Percentiles rank a stretch among this genome's conserved stretches.
Conservation (phyloP, 2,329 filamentous ascomycete genomes). For the Rutstroemia sp. region DNA sequence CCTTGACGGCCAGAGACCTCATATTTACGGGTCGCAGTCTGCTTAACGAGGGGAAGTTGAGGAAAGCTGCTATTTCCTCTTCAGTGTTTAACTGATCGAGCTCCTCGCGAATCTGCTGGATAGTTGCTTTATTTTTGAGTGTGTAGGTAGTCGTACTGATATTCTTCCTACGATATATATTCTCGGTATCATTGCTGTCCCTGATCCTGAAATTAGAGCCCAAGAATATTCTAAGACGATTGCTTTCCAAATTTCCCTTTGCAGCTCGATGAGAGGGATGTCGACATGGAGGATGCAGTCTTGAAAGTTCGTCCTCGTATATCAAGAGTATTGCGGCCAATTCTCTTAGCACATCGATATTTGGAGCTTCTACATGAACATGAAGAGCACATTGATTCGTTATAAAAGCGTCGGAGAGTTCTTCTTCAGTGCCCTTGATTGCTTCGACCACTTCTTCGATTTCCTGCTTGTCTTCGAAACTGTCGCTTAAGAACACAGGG, state of each 20-base stretch:
- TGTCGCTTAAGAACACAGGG: conserved; percentile 12
- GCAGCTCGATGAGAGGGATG: conserved; percentile 13
- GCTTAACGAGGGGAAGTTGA: conserved; percentile 11
- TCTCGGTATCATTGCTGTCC: background rate
- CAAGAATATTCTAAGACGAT: conserved; percentile 10
- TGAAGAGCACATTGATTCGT: conserved; percentile 24
- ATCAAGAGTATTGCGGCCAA: conserved; percentile 21
- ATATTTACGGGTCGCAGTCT: conserved; percentile 16
- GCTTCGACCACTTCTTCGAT: conserved; percentile 13
- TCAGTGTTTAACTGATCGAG: background rate
- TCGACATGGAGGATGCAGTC: conserved; percentile 20
- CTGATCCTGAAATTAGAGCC: background rate
- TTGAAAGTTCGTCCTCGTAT: conserved; percentile 23
- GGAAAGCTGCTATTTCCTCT: background rate
- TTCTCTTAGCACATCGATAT: conserved; percentile 14
- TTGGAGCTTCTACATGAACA: conserved; percentile 21
- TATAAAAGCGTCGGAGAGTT: conserved; percentile 16
- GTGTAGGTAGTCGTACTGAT: background rate
- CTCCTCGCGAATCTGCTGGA: background rate
- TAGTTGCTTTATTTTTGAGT: background rate
- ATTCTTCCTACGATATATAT: background rate
- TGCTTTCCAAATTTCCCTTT: conserved; percentile 14
- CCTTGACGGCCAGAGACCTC: background rate
- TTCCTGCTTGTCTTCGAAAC: background rate
- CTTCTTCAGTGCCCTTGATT: conserved; percentile 3